Evolutionary conservation across 164 flowering plant species (phyloP), one percentile per base, ranked within the genome.

Genomic region (Litsea cubeba): DNA sequence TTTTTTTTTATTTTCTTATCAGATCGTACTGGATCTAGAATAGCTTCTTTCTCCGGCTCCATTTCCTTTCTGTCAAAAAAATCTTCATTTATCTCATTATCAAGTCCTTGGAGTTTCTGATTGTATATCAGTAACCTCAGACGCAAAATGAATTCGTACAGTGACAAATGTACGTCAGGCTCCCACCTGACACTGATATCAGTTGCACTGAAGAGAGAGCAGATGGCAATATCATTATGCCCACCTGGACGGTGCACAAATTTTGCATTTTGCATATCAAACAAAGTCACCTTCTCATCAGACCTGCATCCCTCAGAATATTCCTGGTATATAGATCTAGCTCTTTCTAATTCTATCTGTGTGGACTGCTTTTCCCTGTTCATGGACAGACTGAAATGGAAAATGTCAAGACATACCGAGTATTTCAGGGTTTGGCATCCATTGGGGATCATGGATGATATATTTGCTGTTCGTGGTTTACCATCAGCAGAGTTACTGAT

Each of bases 151-250:
- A 94, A 91, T 84, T 94, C 99, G 87, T 86, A 68, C 12, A 96
- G 74, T 57, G 98, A 85, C 65, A 96, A 70, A 85, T 96, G 98
- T 60, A 85, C 86, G 84, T 94, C 99, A 75, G 99, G 99, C 80
- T 94, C 99, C 99, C 99, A 96, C 74, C 94, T 85, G 71, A 87
- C 83, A 20, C 87, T 58, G 78, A 96, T 94, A 81, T 94, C 88
- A 74, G 98, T 91, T 63, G 99, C 95, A 85, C 98, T 96, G 72
- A 96, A 96, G 78, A 92, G 90, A 71, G 98, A 96, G 85, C 97
- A 92, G 57, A 89, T 89, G 69, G 92, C 82, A 60, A 89, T 79
- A 76, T 92, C 97, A 79, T 88, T 94, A 50, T 81, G 85, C 40
- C 94, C 95, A 76, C 93, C 97, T 76, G 95, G 82, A 69, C 97